A percentile compares a stretch with the other conserved stretches of the same genome.
These are phyloP conservation scores for Fusarium sp. DNA, from an alignment of 2,329 filamentous ascomycete species.

Conservation along the genomic window DNA sequence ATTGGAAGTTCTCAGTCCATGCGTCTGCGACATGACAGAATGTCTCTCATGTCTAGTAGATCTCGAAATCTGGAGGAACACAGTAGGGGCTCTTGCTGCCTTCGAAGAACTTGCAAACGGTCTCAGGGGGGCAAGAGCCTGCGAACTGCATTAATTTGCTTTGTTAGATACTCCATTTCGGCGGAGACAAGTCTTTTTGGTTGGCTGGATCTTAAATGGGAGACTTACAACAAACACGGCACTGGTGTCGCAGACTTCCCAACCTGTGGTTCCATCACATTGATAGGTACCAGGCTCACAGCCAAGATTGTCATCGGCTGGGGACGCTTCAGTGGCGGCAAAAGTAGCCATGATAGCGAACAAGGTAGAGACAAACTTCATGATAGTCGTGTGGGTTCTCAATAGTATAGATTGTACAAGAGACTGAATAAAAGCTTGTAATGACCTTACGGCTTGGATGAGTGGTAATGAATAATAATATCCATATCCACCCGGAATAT, in stretches of 20 bases:
- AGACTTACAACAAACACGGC: not conserved
- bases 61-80: not conserved
- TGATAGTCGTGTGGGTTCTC: not conserved
- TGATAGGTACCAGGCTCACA: not conserved
- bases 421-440: no score
- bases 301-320: not conserved
- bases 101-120: not conserved
- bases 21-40: fast-evolving
- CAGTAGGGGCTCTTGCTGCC: not conserved
- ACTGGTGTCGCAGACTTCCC: not conserved
- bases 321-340: not conserved
- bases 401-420: no score
- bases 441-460: no score
- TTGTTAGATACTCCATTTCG: not conserved
- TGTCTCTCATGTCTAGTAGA: not conserved
- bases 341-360: not conserved
- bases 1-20: no score
- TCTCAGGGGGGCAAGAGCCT: not conserved
- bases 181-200: not conserved
- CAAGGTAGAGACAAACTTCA: not conserved
- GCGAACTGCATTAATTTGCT: not conserved
- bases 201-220: not conserved
- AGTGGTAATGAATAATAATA: no score
- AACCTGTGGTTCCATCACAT: not conserved
- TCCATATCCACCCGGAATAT: no score